Evolutionary conservation across 306 rosid species (phyloP), one percentile per base, ranked within the genome.

Genomic region (Rubus idaeus): DNA sequence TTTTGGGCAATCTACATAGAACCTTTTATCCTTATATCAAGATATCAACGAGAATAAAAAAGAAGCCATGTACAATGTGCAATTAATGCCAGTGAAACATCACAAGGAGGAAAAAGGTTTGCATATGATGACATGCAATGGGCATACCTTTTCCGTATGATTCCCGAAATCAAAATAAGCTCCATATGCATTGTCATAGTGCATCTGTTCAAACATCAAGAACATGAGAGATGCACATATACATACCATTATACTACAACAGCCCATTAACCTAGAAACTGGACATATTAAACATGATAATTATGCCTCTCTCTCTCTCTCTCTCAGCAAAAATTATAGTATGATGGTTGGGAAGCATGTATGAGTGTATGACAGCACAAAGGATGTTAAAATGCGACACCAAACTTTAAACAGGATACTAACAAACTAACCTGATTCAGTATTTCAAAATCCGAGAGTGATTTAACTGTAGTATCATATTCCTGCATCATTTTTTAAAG

Each of bases 101-200:
- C 71, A 64, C 13, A 17, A 13, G 17, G 44, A 26, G 5, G 12
- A 79, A 46, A 61, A 50, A 45, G 74, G 52, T 23, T n/a, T 18
- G 1, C 26, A 55, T 68, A 68, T 70, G 41, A 49, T 55, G 42
- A 61, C 35, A 35, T 21, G 51, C 23, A 46, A n/a, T 47, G 17
- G 49, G 70, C 52, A 18, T 89, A 95, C 99, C 97, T 92, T 95
- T 77, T 95, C 99, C 3, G 99, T 90, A 84, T 95, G 97, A 84
- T 87, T 89, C 76, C 98, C 97, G 55, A 89, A 95, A 86, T 95
- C 98, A 81, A 92, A 86, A 81, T 92, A 95, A 71, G 97, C 89
- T 77, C 94, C 97, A 67, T 86, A 75, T 10, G 84, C 81, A 46
- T 80, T 73, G 77, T 92, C 97, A 64, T 90, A 88, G 83, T 95